Base-by-base conservation (phyloP, 306 rosid genomes). In the Spatholobus suberectus region DNA sequence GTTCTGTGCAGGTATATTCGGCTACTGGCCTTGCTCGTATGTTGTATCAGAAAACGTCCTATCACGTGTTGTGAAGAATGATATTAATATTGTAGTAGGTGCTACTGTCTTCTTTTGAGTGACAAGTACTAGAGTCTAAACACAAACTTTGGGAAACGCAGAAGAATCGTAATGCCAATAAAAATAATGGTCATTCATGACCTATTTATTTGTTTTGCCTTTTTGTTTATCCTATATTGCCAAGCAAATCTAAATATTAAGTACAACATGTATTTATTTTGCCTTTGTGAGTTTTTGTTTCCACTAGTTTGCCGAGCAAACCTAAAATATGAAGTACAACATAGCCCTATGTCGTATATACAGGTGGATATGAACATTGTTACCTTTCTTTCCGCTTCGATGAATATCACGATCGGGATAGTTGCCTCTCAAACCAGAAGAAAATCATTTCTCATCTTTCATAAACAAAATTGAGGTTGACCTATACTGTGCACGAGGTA, bases 401-500 rank as follows among this genome's bases (percentile, higher is more conserved):
- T 68, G 26, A 74, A 37, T 20, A 44, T 41, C 38, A 46, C 34
- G 44, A 59, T 13, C 7, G 27, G 14, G 12, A 40, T 67, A 43
- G 26, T 75, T 70, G 12, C 24, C 13, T 27, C 24, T 37, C 43
- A 67, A 79, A 77, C 58, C 24, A 47, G 70, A 66, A 55, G 18
- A 72, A 52, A 72, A 49, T 35, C 21, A 57, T 29, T 32, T 44
- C 72, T 21, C 38, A 29, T 75, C 77, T 68, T 13, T 27, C 34
- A n/a, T 34, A 6, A 21, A 17, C 82, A 88, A 83, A 86, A 81
- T 46, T 78, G 74, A 57, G 83, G 81, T 62, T 9, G 83, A 84
- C 81, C 49, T 82, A 49, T 34, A 10, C 86, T 80, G 84, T 89
- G 81, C 86, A 78, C 21, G 67, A 46, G 55, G 76, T 79, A 75